These are phyloP conservation scores for Linum tenue DNA, from an alignment of 345 rosid genomes.

Conservation along the genomic window DNA sequence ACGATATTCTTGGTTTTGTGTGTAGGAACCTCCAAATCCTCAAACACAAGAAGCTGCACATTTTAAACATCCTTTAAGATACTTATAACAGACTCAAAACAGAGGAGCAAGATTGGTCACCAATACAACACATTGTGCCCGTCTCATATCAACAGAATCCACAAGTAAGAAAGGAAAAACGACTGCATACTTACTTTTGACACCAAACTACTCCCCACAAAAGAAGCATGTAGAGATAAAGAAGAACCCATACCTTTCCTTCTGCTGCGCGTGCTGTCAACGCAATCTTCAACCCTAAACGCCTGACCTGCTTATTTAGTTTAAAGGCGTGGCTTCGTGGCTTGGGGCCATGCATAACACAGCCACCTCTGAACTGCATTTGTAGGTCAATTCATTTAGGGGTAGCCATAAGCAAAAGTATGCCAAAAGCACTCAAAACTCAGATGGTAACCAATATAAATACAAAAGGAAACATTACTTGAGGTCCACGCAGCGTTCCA, in stretches of 20 bases:
- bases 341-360: slow-evolving; percentile 84
- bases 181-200: no score
- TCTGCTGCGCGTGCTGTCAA: slow-evolving; percentile 87
- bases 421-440: no score
- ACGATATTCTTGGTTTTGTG: slow-evolving; percentile 85
- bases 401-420: no score
- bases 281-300: slow-evolving; percentile 88
- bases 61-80: slow-evolving; percentile 5
- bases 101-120: not conserved
- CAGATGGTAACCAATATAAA: not conserved
- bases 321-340: slow-evolving; percentile 90
- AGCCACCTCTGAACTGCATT: slow-evolving; percentile 79
- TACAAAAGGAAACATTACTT: slow-evolving; percentile 31
- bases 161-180: no score
- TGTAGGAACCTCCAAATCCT: slow-evolving; percentile 63
- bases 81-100: not conserved
- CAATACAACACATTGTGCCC: not conserved
- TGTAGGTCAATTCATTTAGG: no score
- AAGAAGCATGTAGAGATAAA: slow-evolving; percentile 8
- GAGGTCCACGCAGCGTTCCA: slow-evolving; percentile 78
- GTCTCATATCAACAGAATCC: no score
- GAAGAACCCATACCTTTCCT: slow-evolving; percentile 57
- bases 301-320: slow-evolving; percentile 81
- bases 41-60: slow-evolving; percentile 75
- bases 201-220: not conserved